Conservation (phyloP, 345 rosid genomes). For the Rhodamnia argentea region DNA sequence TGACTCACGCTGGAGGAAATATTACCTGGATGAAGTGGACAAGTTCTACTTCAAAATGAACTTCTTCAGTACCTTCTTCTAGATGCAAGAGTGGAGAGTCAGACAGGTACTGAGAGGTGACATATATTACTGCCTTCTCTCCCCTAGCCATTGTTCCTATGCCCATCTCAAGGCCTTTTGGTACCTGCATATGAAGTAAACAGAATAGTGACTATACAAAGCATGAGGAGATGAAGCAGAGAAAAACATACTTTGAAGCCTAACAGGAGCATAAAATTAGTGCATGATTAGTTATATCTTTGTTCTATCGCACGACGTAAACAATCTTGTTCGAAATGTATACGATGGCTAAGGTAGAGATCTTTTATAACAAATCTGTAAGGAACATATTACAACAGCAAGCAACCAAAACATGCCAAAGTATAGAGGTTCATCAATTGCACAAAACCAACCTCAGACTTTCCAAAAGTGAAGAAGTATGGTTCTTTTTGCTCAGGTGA, state of each 20-base stretch:
- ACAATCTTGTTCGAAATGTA: not conserved
- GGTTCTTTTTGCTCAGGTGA: constrained; percentile 60
- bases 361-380: not conserved
- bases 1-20: not conserved
- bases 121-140: constrained; percentile 86
- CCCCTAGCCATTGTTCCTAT: constrained; percentile 83
- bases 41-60: constrained; percentile 91
- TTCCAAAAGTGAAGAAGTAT: constrained; percentile 82
- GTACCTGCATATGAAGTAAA: constrained; percentile 42
- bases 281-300: not conserved
- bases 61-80: constrained; percentile 63
- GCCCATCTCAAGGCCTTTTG: constrained; percentile 96
- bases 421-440: not conserved
- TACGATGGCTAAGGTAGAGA: not conserved
- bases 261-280: not conserved
- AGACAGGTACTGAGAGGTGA: constrained; percentile 58
- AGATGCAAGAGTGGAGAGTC: constrained; percentile 55
- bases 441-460: constrained; percentile 61
- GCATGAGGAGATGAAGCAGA: not conserved
- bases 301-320: not conserved
- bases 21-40: constrained; percentile 83
- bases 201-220: not conserved
- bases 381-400: not conserved
- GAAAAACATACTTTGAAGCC: not conserved
- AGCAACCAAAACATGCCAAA: not conserved